Conservation (phyloP, 306 rosid species). For the Potentilla sterilis region DNA sequence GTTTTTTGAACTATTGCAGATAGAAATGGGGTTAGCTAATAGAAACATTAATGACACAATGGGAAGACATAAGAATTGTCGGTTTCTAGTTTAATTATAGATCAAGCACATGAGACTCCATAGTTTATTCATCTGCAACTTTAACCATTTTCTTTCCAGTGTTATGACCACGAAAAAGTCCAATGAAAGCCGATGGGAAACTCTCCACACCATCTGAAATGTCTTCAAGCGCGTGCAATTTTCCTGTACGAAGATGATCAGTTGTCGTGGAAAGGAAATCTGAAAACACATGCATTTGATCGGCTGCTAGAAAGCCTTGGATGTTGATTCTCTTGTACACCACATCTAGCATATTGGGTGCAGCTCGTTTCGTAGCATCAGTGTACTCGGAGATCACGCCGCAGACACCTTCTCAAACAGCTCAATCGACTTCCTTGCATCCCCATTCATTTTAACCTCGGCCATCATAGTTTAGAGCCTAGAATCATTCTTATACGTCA, state of each 20-base stretch:
- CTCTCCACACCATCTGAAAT: conserved; percentile 50
- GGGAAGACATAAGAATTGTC: background rate
- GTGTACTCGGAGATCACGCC: conserved; percentile 67
- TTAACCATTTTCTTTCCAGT: conserved; percentile 64
- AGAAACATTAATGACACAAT: background rate
- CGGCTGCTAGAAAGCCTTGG: conserved; percentile 54
- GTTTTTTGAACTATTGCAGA: background rate
- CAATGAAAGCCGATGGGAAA: conserved; percentile 64
- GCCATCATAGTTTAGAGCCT: conserved; percentile 66
- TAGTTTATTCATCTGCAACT: conserved; percentile 33
- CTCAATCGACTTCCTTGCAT: conserved; percentile 52
- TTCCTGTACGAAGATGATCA: conserved; percentile 41
- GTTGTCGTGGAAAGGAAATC: conserved; percentile 43
- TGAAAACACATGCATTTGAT: conserved; percentile 33
- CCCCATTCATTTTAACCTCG: conserved; percentile 63
- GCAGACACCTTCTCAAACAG: conserved; percentile 47
- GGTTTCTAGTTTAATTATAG: background rate
- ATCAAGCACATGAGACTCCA: background rate
- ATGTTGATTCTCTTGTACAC: conserved; percentile 62
- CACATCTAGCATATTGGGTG: conserved; percentile 50
- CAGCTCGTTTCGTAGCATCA: conserved; percentile 34
- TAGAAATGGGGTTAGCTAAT: background rate
- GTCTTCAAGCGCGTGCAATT: conserved; percentile 51
- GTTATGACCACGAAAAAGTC: conserved; percentile 59
- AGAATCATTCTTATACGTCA: conserved; percentile 34